phyloP scores from a whole-genome alignment of 176 grass and related monocot species.

The Pontederia crassipes region DNA sequence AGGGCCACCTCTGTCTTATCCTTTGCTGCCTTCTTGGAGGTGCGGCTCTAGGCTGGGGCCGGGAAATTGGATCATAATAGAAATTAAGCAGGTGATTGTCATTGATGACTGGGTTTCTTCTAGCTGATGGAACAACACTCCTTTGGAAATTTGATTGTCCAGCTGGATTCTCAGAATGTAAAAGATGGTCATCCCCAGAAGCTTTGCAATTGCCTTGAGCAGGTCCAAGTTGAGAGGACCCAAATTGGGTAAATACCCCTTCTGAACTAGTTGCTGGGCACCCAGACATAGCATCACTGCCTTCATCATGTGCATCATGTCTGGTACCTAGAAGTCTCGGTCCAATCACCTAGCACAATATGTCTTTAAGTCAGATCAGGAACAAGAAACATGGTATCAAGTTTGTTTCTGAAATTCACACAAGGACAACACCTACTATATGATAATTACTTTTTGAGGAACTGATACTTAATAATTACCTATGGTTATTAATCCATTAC shows the following conservation, averaged over 20 bases:
- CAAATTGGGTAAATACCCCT: slow-evolving; percentile 3
- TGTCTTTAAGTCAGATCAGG: slow-evolving; percentile 17
- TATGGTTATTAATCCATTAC: too few relatives aligned
- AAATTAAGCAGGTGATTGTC: slow-evolving; percentile 93
- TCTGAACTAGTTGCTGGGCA: slow-evolving; percentile 33
- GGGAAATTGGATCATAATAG: slow-evolving; percentile 92
- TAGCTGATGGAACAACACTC: slow-evolving; percentile 40
- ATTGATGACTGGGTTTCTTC: slow-evolving; percentile 70
- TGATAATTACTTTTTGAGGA: neutral
- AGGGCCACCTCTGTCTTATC: slow-evolving; percentile 66
- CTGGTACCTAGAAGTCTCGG: slow-evolving; percentile 37
- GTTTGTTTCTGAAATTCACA: neutral
- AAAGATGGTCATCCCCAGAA: slow-evolving; percentile 23
- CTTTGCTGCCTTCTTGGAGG: slow-evolving; percentile 67
- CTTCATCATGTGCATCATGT: slow-evolving; percentile 34
- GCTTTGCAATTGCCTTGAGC: slow-evolving; percentile 16
- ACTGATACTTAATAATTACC: too few relatives aligned
- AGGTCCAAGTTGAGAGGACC: slow-evolving; percentile 11
- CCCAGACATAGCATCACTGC: slow-evolving; percentile 29
- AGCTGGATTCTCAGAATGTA: slow-evolving; percentile 21
- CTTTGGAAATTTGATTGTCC: slow-evolving; percentile 24
- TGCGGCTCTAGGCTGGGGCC: slow-evolving; percentile 41
- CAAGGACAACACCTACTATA: slow-evolving; percentile 2
- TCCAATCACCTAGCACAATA: slow-evolving; percentile 57
- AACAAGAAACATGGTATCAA: neutral